Percentiles rank a stretch among this genome's conserved stretches.
Conservation (phyloP, 192 early-diverging fungal genomes). For the Coemansia sp. region DNA sequence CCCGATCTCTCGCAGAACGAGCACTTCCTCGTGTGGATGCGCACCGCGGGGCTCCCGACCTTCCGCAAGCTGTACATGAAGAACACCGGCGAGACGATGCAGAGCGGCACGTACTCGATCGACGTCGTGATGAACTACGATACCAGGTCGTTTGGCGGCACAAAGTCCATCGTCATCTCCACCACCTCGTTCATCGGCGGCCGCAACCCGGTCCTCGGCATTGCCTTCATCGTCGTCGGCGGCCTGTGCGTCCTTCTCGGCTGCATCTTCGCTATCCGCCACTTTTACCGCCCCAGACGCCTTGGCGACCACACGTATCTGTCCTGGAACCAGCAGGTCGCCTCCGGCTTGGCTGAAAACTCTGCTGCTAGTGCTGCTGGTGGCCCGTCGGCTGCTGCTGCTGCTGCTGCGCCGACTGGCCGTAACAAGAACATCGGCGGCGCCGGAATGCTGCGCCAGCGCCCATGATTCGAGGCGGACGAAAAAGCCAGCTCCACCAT, state of each 20-base stretch:
- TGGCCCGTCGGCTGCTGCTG: constrained; percentile 6
- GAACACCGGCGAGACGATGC: constrained; percentile 63
- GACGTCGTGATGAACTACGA: constrained; percentile 82
- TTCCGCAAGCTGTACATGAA: constrained; percentile 95
- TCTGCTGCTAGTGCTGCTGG: constrained; percentile 5
- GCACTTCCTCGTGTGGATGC: constrained; percentile 98
- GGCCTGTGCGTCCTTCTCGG: constrained; percentile 86
- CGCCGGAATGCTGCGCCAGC: constrained; percentile 21
- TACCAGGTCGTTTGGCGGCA: constrained; percentile 84
- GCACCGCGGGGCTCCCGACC: constrained; percentile 90
- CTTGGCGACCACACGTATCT: constrained; percentile 96
- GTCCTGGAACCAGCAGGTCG: constrained; percentile 87
- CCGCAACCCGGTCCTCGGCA: constrained; percentile 95
- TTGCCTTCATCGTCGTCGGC: constrained; percentile 95
- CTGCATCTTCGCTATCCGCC: constrained; percentile 82
- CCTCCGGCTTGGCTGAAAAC: constrained; percentile 43
- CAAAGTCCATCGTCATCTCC: constrained; percentile 93
- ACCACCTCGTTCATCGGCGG: constrained; percentile 94
- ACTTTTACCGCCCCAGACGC: constrained; percentile 94
- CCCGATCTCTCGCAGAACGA: constrained; percentile 70
- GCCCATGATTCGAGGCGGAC: constrained; percentile 13
- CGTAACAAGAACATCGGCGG: constrained; percentile 18
- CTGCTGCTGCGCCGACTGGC: constrained; percentile 18
- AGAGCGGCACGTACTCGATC: constrained; percentile 71
- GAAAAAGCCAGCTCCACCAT: not conserved